Percentiles rank a stretch among this genome's conserved stretches.
Conservation (phyloP, 352 stramenopile genomes). For the Globisporangium recalcitrans region DNA sequence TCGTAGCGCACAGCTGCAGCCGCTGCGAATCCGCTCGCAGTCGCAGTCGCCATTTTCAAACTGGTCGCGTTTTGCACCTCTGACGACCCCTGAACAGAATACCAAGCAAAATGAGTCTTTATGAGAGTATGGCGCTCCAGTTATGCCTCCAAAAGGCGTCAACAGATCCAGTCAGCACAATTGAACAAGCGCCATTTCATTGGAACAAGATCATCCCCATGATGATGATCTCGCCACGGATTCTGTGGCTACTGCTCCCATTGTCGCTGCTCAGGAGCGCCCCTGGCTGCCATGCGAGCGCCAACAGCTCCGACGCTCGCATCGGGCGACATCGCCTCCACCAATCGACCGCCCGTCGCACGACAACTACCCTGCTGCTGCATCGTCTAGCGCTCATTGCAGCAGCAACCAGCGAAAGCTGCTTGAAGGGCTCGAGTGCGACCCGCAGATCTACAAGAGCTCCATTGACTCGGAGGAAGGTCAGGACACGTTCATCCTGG, state of each 20-base stretch:
- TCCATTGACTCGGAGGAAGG: constrained; percentile 57
- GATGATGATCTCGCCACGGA: background rate
- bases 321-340: background rate
- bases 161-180: background rate
- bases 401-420: background rate
- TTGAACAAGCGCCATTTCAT: background rate
- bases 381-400: background rate
- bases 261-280: background rate
- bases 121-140: background rate
- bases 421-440: constrained; percentile 32
- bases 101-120: background rate
- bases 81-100: too few species aligned
- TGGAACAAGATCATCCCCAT: background rate
- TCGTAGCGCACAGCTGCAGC: constrained; percentile 1
- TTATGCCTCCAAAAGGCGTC: background rate
- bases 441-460: constrained; percentile 43
- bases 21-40: background rate
- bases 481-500: constrained; percentile 64
- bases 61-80: too few species aligned
- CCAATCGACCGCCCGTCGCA: background rate
- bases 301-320: background rate
- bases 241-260: background rate
- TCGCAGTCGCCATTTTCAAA: constrained; percentile 3
- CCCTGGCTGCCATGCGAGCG: background rate
- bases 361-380: background rate